Percentiles rank a stretch among this genome's conserved stretches.
Conservation (phyloP, 2,329 filamentous ascomycete species). For the Knoxdaviesia proteae region DNA sequence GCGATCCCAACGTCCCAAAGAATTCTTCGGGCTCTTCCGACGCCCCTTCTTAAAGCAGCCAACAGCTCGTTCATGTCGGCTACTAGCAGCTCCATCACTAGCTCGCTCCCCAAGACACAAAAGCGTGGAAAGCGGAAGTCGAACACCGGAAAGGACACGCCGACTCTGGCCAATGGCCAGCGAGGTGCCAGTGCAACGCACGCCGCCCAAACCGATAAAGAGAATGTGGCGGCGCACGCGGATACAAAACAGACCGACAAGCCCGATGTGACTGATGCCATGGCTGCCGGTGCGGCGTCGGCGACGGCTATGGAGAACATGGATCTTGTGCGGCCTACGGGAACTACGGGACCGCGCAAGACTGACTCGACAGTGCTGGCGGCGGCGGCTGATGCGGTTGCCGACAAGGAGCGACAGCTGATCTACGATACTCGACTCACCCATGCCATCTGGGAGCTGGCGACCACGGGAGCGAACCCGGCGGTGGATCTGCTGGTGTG, state of each 20-base stretch:
- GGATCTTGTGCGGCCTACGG: constrained; percentile 21
- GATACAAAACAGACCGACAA: no score
- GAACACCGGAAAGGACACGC: constrained; percentile 9
- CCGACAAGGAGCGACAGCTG: constrained; percentile 50
- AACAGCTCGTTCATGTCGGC: constrained; percentile 92
- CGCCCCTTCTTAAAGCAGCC: constrained; percentile 76
- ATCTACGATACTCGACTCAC: constrained; percentile 74
- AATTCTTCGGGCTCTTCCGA: constrained; percentile 74
- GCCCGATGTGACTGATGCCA: no score
- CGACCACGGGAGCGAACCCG: constrained; percentile 79
- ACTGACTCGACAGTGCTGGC: constrained; percentile 17
- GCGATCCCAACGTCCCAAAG: constrained; percentile 81
- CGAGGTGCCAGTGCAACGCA: background rate
- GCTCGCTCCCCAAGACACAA: constrained; percentile 48
- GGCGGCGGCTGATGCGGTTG: constrained; percentile 37
- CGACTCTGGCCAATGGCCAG: constrained; percentile 8
- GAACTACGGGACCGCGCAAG: constrained; percentile 6
- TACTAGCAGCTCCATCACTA: constrained; percentile 69
- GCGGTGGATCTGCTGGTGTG: constrained; percentile 86
- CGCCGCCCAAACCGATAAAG: no score
- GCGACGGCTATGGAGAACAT: constrained; percentile 23
- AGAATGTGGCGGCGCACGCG: no score
- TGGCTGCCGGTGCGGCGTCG: constrained; percentile 3
- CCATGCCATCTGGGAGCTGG: constrained; percentile 82
- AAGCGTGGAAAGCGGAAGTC: constrained; percentile 38